Evolutionary conservation across 2,329 filamentous ascomycete genomes (phyloP).

Genomic region (Aspergillus pseudotamarii): DNA sequence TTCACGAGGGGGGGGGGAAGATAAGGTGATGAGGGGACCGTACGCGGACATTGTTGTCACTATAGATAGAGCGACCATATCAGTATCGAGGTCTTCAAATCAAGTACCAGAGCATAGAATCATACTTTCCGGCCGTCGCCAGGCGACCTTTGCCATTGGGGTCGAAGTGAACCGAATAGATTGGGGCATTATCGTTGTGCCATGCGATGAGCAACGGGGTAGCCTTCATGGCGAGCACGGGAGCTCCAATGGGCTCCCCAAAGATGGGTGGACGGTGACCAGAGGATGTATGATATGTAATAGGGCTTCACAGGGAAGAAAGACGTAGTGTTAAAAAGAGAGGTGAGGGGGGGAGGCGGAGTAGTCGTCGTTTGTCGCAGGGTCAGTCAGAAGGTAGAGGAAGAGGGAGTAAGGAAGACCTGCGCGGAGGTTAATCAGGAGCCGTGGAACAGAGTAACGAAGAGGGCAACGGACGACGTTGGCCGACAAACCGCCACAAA

Average conservation of each 20-base stretch:
- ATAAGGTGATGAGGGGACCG: conserved; percentile 37
- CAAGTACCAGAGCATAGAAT: neutral
- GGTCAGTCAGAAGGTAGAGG: neutral
- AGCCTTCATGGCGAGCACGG: conserved; percentile 75
- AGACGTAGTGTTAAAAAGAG: neutral
- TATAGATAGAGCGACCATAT: conserved; percentile 21
- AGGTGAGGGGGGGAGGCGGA: neutral
- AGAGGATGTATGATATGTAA: neutral
- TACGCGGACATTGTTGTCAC: conserved; percentile 92
- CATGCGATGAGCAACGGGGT: conserved; percentile 96
- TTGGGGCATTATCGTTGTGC: conserved; percentile 95
- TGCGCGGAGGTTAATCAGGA: neutral
- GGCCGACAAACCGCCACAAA: conserved; percentile 1
- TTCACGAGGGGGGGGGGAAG: conserved; percentile 18
- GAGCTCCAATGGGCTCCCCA: conserved; percentile 31
- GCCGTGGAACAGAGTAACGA: neutral
- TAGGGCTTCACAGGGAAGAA: neutral
- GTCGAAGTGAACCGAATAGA: conserved; percentile 98
- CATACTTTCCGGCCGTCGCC: conserved; percentile 81
- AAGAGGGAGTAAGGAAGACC: neutral
- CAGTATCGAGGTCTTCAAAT: conserved; percentile 15
- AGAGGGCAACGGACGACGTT: neutral
- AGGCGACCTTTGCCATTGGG: conserved; percentile 86
- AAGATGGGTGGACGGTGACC: neutral
- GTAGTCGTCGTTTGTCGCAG: neutral